Evolutionary conservation across 1,284 basidiomycete genomes (phyloP), one percentile per base, ranked within the genome.

Genomic region (Cutaneotrichosporon curvatum): DNA sequence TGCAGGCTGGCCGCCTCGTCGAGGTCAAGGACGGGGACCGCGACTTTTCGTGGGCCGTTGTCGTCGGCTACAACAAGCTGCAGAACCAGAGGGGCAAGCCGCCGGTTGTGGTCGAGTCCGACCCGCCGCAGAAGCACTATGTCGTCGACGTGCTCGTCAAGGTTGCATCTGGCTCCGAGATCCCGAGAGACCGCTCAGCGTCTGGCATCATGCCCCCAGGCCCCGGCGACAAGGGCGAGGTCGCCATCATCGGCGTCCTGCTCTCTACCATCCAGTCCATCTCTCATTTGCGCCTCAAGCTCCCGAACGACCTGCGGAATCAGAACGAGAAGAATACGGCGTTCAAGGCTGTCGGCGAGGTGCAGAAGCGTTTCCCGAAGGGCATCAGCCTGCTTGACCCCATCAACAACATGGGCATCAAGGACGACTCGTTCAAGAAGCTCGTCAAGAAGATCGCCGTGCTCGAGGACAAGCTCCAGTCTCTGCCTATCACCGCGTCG

Each of bases 41-140:
- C 21, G 87, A 98, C 72, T 98, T 95, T 71, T 94, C 92, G 6
- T 98, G 95, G 95, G 91, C 91, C 40, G 81, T 87, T 28, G 81
- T 97, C 35, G 80, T 96, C 58, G 91, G 88, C 62, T 97, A 85
- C 67, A 84, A 89, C 67, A 96, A 95, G 73, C 50, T 70, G 11
- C 50, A 57, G 34, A 59, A 58, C 35, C 62, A 56, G 11, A 65
- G 85, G 59, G 63, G 65, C n/a, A 59, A 61, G 12, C 53, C 63
- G 23, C 61, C 63, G 0, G 58, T 62, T 5, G 56, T 62, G 30
- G 58, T 52, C 14, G 65, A 66, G 16, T 50, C 79, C 18, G 87
- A 90, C 37, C 81, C 85, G 12, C 81, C 90, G 1, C 91, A 95
- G 62, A 84, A 89, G 60, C 85, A 89, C 62, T 98, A 94, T 67